Evolutionary conservation across 257 asterid species (phyloP).

Genomic region (Schizonepeta tenuifolia): DNA sequence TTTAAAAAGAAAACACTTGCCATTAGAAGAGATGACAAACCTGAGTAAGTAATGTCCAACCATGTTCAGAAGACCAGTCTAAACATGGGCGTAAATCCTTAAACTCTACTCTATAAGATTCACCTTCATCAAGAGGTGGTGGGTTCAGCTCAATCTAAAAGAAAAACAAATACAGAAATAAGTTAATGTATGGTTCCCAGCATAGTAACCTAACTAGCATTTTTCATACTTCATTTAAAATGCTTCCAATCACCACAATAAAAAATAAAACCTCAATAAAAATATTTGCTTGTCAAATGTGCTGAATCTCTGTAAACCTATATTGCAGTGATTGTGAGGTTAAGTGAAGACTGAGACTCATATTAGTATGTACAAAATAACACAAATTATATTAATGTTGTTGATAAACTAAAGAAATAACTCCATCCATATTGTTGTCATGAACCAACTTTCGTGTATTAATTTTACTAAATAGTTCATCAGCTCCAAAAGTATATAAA

Average conservation of each 20-base stretch:
- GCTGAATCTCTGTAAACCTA: not conserved
- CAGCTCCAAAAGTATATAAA: no score
- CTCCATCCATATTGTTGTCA: no score
- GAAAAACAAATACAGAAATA: slow-evolving; percentile 23
- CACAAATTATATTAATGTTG: slow-evolving; percentile 11
- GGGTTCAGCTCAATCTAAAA: slow-evolving; percentile 62
- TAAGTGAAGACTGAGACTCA: not conserved
- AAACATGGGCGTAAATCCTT: slow-evolving; percentile 84
- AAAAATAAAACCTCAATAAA: not conserved
- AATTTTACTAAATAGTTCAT: no score
- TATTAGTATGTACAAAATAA: not conserved
- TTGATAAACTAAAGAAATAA: not conserved
- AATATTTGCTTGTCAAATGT: slow-evolving; percentile 1
- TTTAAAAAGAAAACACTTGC: not conserved
- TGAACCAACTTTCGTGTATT: no score
- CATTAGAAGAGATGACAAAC: slow-evolving; percentile 41
- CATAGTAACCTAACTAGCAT: slow-evolving; percentile 26
- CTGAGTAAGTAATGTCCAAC: slow-evolving; percentile 72
- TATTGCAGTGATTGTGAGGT: not conserved
- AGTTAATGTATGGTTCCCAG: not conserved
- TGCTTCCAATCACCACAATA: slow-evolving; percentile 4
- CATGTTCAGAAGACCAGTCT: slow-evolving; percentile 70
- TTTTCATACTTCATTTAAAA: slow-evolving; percentile 1
- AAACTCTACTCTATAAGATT: slow-evolving; percentile 44
- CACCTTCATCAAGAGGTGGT: slow-evolving; percentile 80